Conservation (phyloP, 176 grass and related monocot species). For the Musa troglodytarum region DNA sequence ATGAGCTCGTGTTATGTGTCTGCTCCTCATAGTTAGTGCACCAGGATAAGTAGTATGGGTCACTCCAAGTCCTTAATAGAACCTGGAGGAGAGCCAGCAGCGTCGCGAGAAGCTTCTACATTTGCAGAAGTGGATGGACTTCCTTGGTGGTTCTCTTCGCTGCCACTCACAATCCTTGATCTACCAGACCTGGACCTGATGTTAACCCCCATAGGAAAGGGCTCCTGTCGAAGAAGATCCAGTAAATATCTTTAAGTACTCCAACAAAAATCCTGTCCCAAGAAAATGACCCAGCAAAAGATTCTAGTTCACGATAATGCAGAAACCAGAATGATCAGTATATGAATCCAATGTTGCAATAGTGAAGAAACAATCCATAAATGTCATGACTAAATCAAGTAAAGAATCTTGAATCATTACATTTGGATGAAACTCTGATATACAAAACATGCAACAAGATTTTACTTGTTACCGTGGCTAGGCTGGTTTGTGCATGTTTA, state of each 20-base stretch:
- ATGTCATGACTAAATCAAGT: not conserved
- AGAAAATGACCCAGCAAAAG: not conserved
- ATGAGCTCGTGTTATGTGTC: conserved; percentile 17
- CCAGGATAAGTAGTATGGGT: conserved; percentile 15
- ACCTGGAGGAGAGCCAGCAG: conserved; percentile 31
- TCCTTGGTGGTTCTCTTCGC: conserved; percentile 60
- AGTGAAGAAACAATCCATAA: not conserved
- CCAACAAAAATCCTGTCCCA: not conserved
- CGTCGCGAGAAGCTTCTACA: conserved; percentile 29
- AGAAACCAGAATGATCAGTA: not conserved
- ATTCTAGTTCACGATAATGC: not conserved
- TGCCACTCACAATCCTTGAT: conserved; percentile 34
- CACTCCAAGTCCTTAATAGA: conserved; percentile 51
- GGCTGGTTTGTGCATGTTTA: too few species aligned
- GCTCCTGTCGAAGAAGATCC: conserved; percentile 46
- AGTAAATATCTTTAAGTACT: not conserved
- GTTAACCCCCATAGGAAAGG: conserved; percentile 78
- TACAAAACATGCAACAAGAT: too few species aligned
- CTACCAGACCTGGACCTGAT: conserved; percentile 74
- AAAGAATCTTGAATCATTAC: not conserved
- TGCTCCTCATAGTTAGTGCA: conserved; percentile 37
- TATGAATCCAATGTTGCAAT: not conserved
- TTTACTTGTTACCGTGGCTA: too few species aligned
- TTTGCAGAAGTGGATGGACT: conserved; percentile 28
- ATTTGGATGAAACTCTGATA: too few species aligned